Base-by-base conservation (phyloP, 768 basidiomycete genomes). In the Boletus sp. region DNA sequence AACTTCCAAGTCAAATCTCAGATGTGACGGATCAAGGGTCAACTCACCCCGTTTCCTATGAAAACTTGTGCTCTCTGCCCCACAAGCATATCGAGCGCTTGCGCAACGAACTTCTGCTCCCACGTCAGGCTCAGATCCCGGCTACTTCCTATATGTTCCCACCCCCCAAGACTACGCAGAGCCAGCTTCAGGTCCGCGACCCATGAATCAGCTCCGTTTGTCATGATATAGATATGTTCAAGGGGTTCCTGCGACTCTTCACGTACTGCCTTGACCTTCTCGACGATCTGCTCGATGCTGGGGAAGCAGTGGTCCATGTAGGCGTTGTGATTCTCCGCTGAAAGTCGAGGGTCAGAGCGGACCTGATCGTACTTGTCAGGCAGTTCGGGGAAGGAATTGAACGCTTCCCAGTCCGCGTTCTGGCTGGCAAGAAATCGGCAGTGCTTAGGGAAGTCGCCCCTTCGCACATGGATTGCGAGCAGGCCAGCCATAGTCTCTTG, bases 81-180 rank as follows among this genome's bases (percentile, higher is more conserved):
- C 40, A 82, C 71, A 11, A 76, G 66, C 79, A 83, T 83, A 58
- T 83, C 82, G 37, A 82, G 59, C 45, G 76, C 77, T 62, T 80
- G 77, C 0, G 69, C 69, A n/a, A 79, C 75, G 45, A 72, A 77
- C 51, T 67, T 65, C 62, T 82, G 76, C 59, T 80, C 77, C 64
- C 65, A 66, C 4, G 69, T 74, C 28, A 82, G 49, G 32, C 50
- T 57, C 49, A 83, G 54, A 52, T 82, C 80, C 18, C 69, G 62
- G 50, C 70, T 77, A 54, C 74, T 79, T 55, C 64, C 65, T 7
- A 81, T 67, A 15, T 65, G 58, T 24, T 68, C 57, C 80, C 79
- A 83, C 0, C 55, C 57, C 1, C 61, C 71, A 41, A 70, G 56
- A n/a, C 54, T 55, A 35, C 36, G 36, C 54, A 83, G 54, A 17